Base-by-base conservation (phyloP, 2,329 filamentous ascomycete genomes). In the Fonsecaea multimorphosa region DNA sequence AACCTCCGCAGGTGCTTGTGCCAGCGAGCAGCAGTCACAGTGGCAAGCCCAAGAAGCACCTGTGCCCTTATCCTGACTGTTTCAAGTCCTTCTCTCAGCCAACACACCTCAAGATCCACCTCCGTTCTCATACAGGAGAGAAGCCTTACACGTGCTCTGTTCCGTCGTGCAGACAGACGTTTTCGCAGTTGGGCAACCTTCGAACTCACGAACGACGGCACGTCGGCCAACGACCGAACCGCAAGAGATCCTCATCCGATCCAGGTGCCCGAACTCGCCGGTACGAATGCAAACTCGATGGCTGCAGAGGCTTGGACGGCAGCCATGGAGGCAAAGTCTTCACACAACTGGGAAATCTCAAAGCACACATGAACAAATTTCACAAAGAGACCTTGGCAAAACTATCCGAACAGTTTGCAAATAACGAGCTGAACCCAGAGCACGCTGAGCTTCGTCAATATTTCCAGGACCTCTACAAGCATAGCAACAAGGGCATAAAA, bases 401-500 rank as follows among this genome's bases (percentile, higher is more conserved):
- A 14, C 82, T 97, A 27, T 92, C 89, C 0, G 72, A 81, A 51
- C 90, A 89, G 74, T 95, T 97, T 75, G 86, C 88, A 16, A 54
- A 63, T 6, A 66, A 65, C 29, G 62, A 82, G n/a, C 86, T 89
- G 40, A 80, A 83, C 4, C 86, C 93, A n/a, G 82, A 81, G 11
- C 92, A 97, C 73, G 88, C 86, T 67, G 89, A 92, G 66, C 82
- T 97, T 58, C 92, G 91, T 82, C 86, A 90, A 71, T 96, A 97
- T 79, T 95, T 98, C 75, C 86, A 89, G 3, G 85, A 85, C 0
- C 83, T 97, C n/a, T 97, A 97, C 84, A 97, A 96, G 82, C 96
- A 98, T 80, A 93, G 91, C 80, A 98, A 98, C 85, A 97, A 97
- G 78, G 95, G 95, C 1, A 97, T 98, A 82, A 98, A 97, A 79